Evolutionary conservation across 305 asterid genomes (phyloP).

Genomic region (Plantago lanceolata): DNA sequence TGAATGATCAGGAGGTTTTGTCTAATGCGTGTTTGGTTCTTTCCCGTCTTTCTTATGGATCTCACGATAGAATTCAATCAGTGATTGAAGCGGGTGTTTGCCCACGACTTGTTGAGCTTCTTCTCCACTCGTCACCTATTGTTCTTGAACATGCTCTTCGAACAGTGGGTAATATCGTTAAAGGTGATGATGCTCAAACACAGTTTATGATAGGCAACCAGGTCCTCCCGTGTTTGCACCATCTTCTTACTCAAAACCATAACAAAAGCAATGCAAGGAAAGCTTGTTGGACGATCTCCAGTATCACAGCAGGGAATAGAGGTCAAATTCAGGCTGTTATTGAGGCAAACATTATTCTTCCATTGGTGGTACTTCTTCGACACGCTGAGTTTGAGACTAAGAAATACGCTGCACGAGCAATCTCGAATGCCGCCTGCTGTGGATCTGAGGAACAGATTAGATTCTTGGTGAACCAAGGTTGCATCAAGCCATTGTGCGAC

Average conservation of each 20-base stretch:
- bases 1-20: constrained; percentile 50
- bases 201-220: constrained; percentile 20
- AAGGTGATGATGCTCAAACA: constrained; percentile 56
- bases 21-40: constrained; percentile 58
- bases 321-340: constrained; percentile 52
- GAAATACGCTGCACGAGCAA: constrained; percentile 59
- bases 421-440: constrained; percentile 53
- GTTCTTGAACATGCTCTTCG: constrained; percentile 60
- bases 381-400: constrained; percentile 52
- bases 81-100: constrained; percentile 55
- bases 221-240: constrained; percentile 12
- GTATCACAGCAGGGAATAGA: constrained; percentile 52
- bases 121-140: constrained; percentile 53
- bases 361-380: constrained; percentile 58
- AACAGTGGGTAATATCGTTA: constrained; percentile 53
- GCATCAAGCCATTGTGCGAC: constrained; percentile 52
- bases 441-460: constrained; percentile 52
- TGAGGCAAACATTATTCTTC: constrained; percentile 42
- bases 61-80: constrained; percentile 52
- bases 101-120: constrained; percentile 51
- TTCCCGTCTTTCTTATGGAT: constrained; percentile 53
- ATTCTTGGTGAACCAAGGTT: constrained; percentile 41
- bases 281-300: constrained; percentile 57
- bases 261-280: constrained; percentile 49
- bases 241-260: constrained; percentile 45